phyloP scores from a whole-genome alignment of 208 protist species.

The Trypanosoma scelopori region DNA sequence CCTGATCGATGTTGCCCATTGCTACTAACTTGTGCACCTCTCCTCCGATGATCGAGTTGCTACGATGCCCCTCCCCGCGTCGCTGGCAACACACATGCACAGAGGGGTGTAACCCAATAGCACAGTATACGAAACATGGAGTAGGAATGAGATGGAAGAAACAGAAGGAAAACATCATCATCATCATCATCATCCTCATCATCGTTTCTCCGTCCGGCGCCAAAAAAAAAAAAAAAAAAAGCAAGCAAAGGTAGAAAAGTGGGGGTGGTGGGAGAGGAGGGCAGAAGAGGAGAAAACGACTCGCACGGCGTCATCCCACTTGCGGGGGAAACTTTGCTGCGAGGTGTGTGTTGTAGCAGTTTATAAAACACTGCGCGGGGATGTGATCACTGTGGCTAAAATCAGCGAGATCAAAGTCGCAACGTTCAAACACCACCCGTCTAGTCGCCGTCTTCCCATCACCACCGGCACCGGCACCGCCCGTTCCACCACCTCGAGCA shows the following conservation, averaged over 20 bases:
- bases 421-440: slow-evolving; percentile 43
- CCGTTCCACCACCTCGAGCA: not conserved
- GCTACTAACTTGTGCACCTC: not conserved
- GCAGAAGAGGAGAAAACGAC: not conserved
- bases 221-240: slow-evolving; percentile 4
- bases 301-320: slow-evolving; percentile 3
- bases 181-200: too few species aligned
- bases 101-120: too few species aligned
- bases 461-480: not conserved
- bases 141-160: too few species aligned
- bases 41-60: too few species aligned
- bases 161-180: too few species aligned
- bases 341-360: slow-evolving; percentile 56
- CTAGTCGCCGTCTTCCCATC: not conserved
- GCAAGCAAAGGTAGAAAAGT: too few species aligned
- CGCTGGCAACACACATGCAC: too few species aligned
- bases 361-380: slow-evolving; percentile 28
- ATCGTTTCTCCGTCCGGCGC: too few species aligned
- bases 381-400: slow-evolving; percentile 53
- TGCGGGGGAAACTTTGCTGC: slow-evolving; percentile 50
- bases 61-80: too few species aligned
- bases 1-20: not conserved
- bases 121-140: too few species aligned
- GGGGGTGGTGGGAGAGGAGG: slow-evolving; percentile 9
- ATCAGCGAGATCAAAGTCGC: slow-evolving; percentile 69